Evolutionary conservation across 1,139 yeast genomes (phyloP), one percentile per base, ranked within the genome.

Genomic region (Debaryomyces robertsiae): DNA sequence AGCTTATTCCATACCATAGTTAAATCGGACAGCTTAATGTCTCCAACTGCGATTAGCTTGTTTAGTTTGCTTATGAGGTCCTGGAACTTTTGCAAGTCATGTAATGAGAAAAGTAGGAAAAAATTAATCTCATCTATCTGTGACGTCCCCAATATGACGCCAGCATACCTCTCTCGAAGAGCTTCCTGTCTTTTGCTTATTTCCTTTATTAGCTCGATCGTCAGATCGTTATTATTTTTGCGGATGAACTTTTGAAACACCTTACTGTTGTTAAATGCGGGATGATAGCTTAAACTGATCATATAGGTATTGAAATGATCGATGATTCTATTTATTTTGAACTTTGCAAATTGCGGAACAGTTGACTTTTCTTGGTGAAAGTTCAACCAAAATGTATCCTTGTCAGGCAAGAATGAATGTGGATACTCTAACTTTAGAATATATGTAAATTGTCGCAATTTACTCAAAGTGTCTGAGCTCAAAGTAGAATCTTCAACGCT

Each of bases 51-150:
- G 1, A 66, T 49, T 23, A 76, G 55, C 48, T 77, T 78, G 45
- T 71, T 69, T 34, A 81, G 49, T 37, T 63, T 66, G 14, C 61
- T 58, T 11, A 77, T 55, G 1, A 54, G 41, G 1, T 42, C 47
- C 11, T 60, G 58, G 41, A 74, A 68, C 2, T 53, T 54, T 2
- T 52, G 56, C 25, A 83, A 55, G 49, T 83, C 88, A 9, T 65
- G 61, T 17, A 65, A 47, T 1, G 85, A 77, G 49, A 72, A 83
- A 32, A 70, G 69, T 19, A 84, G 54, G 51, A 86, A 85, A 25
- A 69, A 69, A 37, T 75, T 79, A 34, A 82, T 79, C 35, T 81
- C 85, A 13, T 67, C 55, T 3, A 71, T 54, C 34, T 67, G 64
- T n/a, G 41, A 41, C 2, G 44, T 42, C 1, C 63, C 50, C 16